Evolutionary conservation across 2,329 filamentous ascomycete species (phyloP), one percentile per base, ranked within the genome.

Genomic region (Pseudocercospora fijiensis): DNA sequence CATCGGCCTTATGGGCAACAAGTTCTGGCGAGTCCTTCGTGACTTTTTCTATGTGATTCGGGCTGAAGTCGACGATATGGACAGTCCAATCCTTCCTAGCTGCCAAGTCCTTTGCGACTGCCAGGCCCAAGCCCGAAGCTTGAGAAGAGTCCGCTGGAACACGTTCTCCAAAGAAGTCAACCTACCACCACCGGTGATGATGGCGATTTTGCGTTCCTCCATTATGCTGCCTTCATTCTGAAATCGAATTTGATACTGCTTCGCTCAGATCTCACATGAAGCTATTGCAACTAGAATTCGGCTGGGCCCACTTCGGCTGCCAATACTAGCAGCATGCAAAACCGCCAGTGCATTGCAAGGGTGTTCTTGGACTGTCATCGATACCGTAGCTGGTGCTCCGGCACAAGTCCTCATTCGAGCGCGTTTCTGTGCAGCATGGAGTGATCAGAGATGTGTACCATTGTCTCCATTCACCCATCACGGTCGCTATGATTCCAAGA

Each of bases 61-160:
- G 68, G 64, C 78, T 79, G 4, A 79, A 68, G 61, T 81, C 78
- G 41, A 80, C 60, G 13, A 81, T 68, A 60, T 81, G 76, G 30
- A 81, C 65, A 52, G 73, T 68, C 78, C 78, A 81, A 43, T 73
- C 67, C 22, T 72, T 73, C n/a, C 72, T 73, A 13, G 70, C 61
- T 8, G 72, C 70, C 16, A 81, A 73, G 22, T 74, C 72, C 67
- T 74, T 60, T 8, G 78, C 76, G 26, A 79, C 76, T 5, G 76
- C 74, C 6, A 80, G 71, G 56, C 79, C 79, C 66, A 81, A 80
- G 10, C 79, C 79, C 43, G 43, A 47, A 24, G 43, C 43, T 47
- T 22, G 8, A 24, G 22, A 16, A 47, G 43, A 47, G 43, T 47
- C 43, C 20, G 43, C 43, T 47, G 43, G 43, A 24, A 4, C 43